A percentile compares a stretch with the other conserved stretches of the same genome.
These are phyloP conservation scores for Plasmodium knowlesi DNA, from an alignment of 169 alveolate genomes.

Conservation along the genomic window DNA sequence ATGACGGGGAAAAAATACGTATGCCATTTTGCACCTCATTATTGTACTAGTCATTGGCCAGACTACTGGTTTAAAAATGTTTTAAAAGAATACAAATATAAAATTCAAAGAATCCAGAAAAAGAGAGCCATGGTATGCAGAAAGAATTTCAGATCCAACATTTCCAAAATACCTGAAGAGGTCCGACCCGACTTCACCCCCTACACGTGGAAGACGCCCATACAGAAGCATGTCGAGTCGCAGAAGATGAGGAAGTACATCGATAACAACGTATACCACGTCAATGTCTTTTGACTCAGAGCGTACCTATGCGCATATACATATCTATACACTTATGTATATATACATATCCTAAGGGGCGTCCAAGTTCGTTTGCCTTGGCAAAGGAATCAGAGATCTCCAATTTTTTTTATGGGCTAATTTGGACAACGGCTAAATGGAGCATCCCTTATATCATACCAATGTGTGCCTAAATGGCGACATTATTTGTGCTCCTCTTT, in stretches of 20 bases:
- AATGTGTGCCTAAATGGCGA: not conserved
- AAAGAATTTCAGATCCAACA: conserved; percentile 71
- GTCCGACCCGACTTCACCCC: conserved; percentile 80
- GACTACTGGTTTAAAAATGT: conserved; percentile 85
- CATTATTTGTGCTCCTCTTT: not conserved
- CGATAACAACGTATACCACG: conserved; percentile 62
- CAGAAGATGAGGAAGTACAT: conserved; percentile 75
- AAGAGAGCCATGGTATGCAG: conserved; percentile 73
- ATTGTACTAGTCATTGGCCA: conserved; percentile 87
- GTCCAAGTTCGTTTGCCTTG: not conserved
- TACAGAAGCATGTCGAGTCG: conserved; percentile 74
- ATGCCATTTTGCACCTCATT: conserved; percentile 81
- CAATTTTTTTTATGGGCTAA: not conserved
- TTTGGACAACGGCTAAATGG: not conserved
- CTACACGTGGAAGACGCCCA: conserved; percentile 76
- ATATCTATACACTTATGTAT: not conserved
- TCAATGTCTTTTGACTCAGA: conserved; percentile 23
- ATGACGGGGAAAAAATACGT: conserved; percentile 83
- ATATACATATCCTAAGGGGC: not conserved
- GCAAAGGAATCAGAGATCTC: not conserved
- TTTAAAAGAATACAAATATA: conserved; percentile 81
- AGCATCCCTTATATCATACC: not conserved
- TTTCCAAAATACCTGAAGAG: conserved; percentile 78
- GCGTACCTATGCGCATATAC: not conserved
- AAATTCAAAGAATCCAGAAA: conserved; percentile 76